Evolutionary conservation across 1,284 basidiomycete species (phyloP), one percentile per base, ranked within the genome.

Genomic region (Athelia psychrophila): DNA sequence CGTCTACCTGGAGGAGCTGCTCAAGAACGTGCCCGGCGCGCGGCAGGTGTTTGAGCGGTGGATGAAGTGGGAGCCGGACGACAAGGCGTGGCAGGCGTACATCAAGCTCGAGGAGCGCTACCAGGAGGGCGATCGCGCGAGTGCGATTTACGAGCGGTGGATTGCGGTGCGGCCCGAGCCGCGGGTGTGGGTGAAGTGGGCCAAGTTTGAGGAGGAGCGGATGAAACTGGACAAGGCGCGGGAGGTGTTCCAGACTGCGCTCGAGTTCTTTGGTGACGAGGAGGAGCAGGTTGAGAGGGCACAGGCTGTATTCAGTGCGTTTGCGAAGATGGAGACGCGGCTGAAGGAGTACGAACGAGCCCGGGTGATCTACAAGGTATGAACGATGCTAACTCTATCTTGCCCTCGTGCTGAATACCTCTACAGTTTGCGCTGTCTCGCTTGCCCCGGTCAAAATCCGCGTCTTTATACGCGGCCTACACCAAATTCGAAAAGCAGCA

Each of bases 31-130:
- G 33, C 83, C 93, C 1, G 96, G 96, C 25, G 95, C 95, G 1
- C 86, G 96, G 10, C 95, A 98, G 67, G 92, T 99, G 52, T 99
- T 99, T 63, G 97, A 99, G 71, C 82, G 96, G 46, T 99, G 96
- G 96, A 97, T 99, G 94, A 82, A 90, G 58, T 99, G 97, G 97
- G 95, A 99, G 68, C 97, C 97, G 0, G 94, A 98, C 64, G 97
- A 99, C 81, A 98, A 98, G 75, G 95, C 96, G 5, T 99, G 96
- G 97, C 91, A 94, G 65, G 93, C 93, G 12, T 99, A 97, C 71
- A 93, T 99, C 78, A 96, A 98, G 75, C 77, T 99, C 67, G 97
- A 99, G 74, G 85, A 91, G 64, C 81, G 96, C 46, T 99, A 99
- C 68, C 78, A 88, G 57, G 97, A 99, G 71, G 71, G 86, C 35